A percentile compares a stretch with the other conserved stretches of the same genome.
These are phyloP conservation scores for Saturnispora mendoncae DNA, from an alignment of 805 yeast genomes.

Conservation along the genomic window DNA sequence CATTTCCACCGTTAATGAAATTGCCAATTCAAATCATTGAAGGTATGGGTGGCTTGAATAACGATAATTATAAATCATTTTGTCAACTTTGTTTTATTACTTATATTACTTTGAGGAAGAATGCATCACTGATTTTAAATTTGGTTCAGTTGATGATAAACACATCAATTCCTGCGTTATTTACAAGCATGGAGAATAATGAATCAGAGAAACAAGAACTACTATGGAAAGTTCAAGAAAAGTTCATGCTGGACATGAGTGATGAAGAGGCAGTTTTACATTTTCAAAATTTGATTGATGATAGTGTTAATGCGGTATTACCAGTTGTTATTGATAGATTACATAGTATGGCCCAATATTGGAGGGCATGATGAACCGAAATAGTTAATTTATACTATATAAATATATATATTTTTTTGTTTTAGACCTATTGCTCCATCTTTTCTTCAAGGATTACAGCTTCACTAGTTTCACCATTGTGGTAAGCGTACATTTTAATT, in stretches of 20 bases:
- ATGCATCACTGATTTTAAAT: conserved; percentile 82
- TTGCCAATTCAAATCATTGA: conserved; percentile 93
- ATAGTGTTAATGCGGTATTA: conserved; percentile 84
- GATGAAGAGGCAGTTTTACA: conserved; percentile 95
- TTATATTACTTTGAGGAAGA: conserved; percentile 80
- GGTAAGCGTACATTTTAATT: conserved; percentile 70
- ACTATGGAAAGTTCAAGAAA: conserved; percentile 84
- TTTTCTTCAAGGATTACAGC: conserved; percentile 14
- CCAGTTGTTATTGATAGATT: conserved; percentile 94
- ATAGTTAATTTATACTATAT: not conserved
- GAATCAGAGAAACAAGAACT: conserved; percentile 75
- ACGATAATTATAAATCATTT: conserved; percentile 78
- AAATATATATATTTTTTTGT: not conserved
- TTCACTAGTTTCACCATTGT: conserved; percentile 47
- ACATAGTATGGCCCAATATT: conserved; percentile 94
- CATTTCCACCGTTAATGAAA: conserved; percentile 97
- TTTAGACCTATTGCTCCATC: conserved; percentile 5
- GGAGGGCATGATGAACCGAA: conserved; percentile 59
- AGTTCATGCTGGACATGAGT: conserved; percentile 84
- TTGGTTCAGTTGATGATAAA: conserved; percentile 90
- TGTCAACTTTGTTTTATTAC: conserved; percentile 92
- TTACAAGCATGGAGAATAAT: conserved; percentile 29
- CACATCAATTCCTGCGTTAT: conserved; percentile 85
- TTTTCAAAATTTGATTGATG: conserved; percentile 89
- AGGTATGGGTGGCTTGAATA: conserved; percentile 92